These are phyloP conservation scores for Ogataea pignaliae DNA, from an alignment of 805 yeast species.

Conservation along the genomic window DNA sequence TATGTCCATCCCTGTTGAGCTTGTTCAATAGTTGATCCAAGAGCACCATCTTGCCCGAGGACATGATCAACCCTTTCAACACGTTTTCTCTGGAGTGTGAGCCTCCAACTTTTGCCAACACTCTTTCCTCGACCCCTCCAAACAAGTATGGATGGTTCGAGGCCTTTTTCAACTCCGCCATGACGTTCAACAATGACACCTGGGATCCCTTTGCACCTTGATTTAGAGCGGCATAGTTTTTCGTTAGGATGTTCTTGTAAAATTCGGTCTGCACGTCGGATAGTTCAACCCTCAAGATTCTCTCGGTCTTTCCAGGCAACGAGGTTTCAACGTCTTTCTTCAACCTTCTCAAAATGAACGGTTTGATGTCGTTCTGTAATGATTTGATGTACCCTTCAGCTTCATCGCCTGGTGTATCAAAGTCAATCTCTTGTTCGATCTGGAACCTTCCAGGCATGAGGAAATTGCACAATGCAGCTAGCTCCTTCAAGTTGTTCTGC, in stretches of 20 bases:
- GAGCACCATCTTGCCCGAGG: slow-evolving; percentile 96
- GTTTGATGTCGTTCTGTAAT: slow-evolving; percentile 79
- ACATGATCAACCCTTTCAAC: slow-evolving; percentile 90
- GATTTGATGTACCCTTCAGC: slow-evolving; percentile 88
- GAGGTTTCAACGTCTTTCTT: slow-evolving; percentile 98
- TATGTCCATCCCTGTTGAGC: slow-evolving; percentile 87
- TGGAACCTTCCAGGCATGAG: slow-evolving; percentile 91
- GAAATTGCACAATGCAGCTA: slow-evolving; percentile 92
- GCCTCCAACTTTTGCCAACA: slow-evolving; percentile 54
- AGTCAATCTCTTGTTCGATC: slow-evolving; percentile 93
- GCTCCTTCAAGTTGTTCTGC: slow-evolving; percentile 91
- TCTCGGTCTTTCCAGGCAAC: slow-evolving; percentile 90
- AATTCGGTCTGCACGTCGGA: slow-evolving; percentile 94
- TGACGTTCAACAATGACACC: slow-evolving; percentile 80
- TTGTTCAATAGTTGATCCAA: slow-evolving; percentile 84
- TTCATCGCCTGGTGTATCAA: slow-evolving; percentile 79
- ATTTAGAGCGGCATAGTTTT: slow-evolving; percentile 86
- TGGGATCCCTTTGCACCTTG: slow-evolving; percentile 79
- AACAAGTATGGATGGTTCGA: slow-evolving; percentile 95
- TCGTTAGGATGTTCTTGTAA: slow-evolving; percentile 88
- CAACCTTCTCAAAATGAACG: slow-evolving; percentile 86
- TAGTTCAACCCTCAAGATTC: slow-evolving; percentile 90
- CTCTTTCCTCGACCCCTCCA: slow-evolving; percentile 86
- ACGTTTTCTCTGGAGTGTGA: slow-evolving; percentile 68
- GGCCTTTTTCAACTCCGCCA: slow-evolving; percentile 95